Evolutionary conservation across 1,284 basidiomycete genomes (phyloP), one percentile per base, ranked within the genome.

Genomic region (Trichosporon sp.): DNA sequence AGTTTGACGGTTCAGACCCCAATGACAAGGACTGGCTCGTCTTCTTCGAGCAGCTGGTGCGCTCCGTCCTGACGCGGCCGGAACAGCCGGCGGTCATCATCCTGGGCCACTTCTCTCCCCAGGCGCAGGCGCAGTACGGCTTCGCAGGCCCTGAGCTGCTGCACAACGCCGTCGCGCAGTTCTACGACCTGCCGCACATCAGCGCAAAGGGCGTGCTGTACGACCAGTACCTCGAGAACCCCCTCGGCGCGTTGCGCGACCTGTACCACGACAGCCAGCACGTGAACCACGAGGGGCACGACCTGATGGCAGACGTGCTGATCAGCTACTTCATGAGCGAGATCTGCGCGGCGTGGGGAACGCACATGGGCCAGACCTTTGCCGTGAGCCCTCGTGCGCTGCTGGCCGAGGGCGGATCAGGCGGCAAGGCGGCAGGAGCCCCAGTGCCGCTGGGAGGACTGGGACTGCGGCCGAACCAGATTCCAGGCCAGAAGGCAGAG

Each of bases 111-210:
- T 96, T 96, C 75, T 86, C 86, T 64, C 89, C 92, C 0, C 91
- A 97, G 73, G 76, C 88, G 2, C 89, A 93, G 73, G 83, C 85
- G 59, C 82, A 86, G 40, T 83, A 91, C 72, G 92, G 92, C 1
- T 95, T 90, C 74, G 86, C 86, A 5, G 92, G 94, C 2, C 89
- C 92, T 1, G 93, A 95, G 74, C 86, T 91, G 70, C 87, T 87
- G 83, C 94, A 97, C 78, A 88, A 85, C 69, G 82, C 89, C 60
- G 92, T 96, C 3, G 91, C 94, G 0, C 92, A 95, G 75, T 96
- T 93, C 81, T 97, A 97, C 81, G 94, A 97, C 75, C 86, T 96
- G 31, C 92, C 94, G 0, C 91, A 96, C 77, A 83, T 97, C 73
- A 86, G 88, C 77, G 85, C 87, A 65, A 95, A 95, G 80, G 86